Evolutionary conservation across 805 yeast genomes (phyloP).

Genomic region (Ogataea zsoltii): DNA sequence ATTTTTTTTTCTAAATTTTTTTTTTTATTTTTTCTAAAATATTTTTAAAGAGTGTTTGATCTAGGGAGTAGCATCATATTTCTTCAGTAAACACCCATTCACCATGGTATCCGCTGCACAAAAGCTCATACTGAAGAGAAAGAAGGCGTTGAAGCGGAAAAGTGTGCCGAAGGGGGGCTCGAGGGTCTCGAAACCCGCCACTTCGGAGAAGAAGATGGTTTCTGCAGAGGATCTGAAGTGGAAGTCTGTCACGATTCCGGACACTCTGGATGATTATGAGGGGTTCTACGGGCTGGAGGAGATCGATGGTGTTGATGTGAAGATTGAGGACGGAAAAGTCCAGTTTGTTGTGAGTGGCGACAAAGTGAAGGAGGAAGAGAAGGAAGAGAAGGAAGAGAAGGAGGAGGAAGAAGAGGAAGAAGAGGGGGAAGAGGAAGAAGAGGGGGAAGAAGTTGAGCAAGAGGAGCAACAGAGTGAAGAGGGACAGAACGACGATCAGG

Average conservation of each 20-base stretch:
- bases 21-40: constrained; percentile 5
- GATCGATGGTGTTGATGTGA: constrained; percentile 87
- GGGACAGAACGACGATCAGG: constrained; percentile 7
- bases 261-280: constrained; percentile 80
- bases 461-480: constrained; percentile 17
- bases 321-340: constrained; percentile 66
- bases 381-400: constrained; percentile 8
- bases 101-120: constrained; percentile 22
- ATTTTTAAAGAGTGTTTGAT: neutral
- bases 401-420: constrained; percentile 13
- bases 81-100: neutral
- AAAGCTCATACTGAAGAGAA: constrained; percentile 19
- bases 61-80: neutral
- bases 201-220: constrained; percentile 34
- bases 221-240: constrained; percentile 59
- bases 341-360: constrained; percentile 51
- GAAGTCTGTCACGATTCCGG: constrained; percentile 83
- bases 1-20: constrained; percentile 2
- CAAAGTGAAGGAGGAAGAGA: constrained; percentile 22
- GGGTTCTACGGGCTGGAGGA: constrained; percentile 94
- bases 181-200: neutral
- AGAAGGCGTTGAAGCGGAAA: constrained; percentile 12
- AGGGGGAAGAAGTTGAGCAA: constrained; percentile 8
- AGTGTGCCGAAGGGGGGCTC: constrained; percentile 6
- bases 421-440: constrained; percentile 10